phyloP scores from a whole-genome alignment of 495 filamentous ascomycete genomes.

The Aspergillus nidulans region DNA sequence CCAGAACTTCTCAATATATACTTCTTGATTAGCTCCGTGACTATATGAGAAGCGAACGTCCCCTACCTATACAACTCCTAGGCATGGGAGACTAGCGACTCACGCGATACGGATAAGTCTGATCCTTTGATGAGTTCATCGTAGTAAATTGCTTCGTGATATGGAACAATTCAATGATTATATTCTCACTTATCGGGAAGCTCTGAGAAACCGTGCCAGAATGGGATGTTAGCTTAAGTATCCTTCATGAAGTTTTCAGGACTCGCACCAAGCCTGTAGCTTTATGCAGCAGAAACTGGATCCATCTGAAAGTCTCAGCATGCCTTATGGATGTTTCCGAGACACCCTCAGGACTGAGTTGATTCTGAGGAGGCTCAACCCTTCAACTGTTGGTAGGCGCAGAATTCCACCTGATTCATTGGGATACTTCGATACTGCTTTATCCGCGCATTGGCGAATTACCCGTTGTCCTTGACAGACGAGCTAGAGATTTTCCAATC shows the following conservation, averaged over 20 bases:
- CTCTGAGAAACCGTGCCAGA: background rate
- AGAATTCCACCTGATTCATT: constrained; percentile 17
- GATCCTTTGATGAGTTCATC: constrained; percentile 21
- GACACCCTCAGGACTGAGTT: constrained; percentile 11
- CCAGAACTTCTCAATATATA: background rate
- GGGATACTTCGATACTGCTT: constrained; percentile 17
- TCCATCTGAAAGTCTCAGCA: constrained; percentile 2
- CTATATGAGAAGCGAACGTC: constrained; percentile 18
- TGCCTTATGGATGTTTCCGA: constrained; percentile 12
- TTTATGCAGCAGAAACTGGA: constrained; percentile 20
- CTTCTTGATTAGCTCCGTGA: constrained; percentile 14
- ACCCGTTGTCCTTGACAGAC: constrained; percentile 6
- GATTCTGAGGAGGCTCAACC: constrained; percentile 7
- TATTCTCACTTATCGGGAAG: background rate
- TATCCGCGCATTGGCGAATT: constrained; percentile 24
- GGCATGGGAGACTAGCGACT: background rate
- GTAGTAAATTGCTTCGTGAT: constrained; percentile 17
- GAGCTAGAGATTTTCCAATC: constrained; percentile 2
- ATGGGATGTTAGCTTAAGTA: constrained; percentile 12
- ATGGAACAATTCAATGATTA: constrained; percentile 19
- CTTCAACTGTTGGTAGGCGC: constrained; percentile 16
- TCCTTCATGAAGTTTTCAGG: constrained; percentile 11
- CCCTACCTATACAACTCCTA: constrained; percentile 12
- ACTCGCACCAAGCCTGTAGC: constrained; percentile 13
- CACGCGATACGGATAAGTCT: background rate